phyloP scores from a whole-genome alignment of 2,329 filamentous ascomycete species.

The Xylaria sp. region DNA sequence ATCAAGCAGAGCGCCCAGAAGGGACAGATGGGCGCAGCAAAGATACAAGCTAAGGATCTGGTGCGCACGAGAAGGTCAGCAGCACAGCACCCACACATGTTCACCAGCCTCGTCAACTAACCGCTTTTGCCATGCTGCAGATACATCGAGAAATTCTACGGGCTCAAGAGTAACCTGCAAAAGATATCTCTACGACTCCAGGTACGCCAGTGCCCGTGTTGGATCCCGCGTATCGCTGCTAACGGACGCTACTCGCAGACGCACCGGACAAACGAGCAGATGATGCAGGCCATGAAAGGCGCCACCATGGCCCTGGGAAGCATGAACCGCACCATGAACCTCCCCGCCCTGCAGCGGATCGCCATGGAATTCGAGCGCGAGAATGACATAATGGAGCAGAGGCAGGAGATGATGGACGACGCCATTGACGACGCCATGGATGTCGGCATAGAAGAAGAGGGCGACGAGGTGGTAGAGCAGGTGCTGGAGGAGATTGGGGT shows the following conservation, averaged over 20 bases:
- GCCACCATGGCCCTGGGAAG: slow-evolving; percentile 90
- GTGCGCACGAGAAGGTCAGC: slow-evolving; percentile 84
- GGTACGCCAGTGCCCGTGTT: slow-evolving; percentile 59
- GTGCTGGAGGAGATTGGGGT: slow-evolving; percentile 97
- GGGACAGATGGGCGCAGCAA: slow-evolving; percentile 97
- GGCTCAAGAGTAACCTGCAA: slow-evolving; percentile 96
- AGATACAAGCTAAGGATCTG: slow-evolving; percentile 97
- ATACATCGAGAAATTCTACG: slow-evolving; percentile 98
- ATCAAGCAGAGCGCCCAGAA: slow-evolving; percentile 99
- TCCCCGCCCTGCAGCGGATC: slow-evolving; percentile 93
- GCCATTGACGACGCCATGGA: slow-evolving; percentile 97
- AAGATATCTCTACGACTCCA: slow-evolving; percentile 95
- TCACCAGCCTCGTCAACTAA: slow-evolving; percentile 1
- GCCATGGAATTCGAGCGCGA: slow-evolving; percentile 99
- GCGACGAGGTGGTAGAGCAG: slow-evolving; percentile 96
- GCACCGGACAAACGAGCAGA: slow-evolving; percentile 97
- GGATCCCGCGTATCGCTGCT: slow-evolving; percentile 21
- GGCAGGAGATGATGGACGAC: slow-evolving; percentile 99
- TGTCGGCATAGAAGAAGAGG: slow-evolving; percentile 88
- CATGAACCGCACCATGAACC: slow-evolving; percentile 98
- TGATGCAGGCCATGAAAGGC: slow-evolving; percentile 99
- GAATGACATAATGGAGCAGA: slow-evolving; percentile 99
- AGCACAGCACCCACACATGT: slow-evolving; percentile 28
- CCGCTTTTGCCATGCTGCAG: slow-evolving; percentile 53
- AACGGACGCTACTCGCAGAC: slow-evolving; percentile 66